Base-by-base conservation (phyloP, 129 eudicot species). In the Silybum marianum region DNA sequence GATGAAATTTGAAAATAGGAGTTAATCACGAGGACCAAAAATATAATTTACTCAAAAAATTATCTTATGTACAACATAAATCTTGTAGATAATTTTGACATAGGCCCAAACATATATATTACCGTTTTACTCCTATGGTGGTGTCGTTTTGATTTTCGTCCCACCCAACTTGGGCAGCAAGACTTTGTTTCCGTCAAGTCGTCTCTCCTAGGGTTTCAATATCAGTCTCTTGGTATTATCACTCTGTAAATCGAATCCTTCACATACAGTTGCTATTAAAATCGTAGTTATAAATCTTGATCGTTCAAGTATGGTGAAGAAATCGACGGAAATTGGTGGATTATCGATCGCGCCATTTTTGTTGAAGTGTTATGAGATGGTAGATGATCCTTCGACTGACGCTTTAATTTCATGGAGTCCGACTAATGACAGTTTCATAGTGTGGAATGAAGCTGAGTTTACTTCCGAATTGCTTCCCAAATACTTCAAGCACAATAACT, bases 331-430 rank as follows among this genome's bases (percentile, higher is more conserved):
- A 16, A 82, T 11, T 5, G 22, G 84, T 32, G 97, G 91, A 72
- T 54, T 75, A 10, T 83, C 90, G 13, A 75, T 91, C 42, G 84
- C 98, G 58, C 98, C 98, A 1, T 93, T 93, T 63, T 62, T 93
- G 87, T 79, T 82, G n/a, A 93, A 93, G 75, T 93, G 97, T 80
- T 93, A 90, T 72, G 98, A 93, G 83, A 88, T 93, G 97, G 97
- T 93, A 1, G 92, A 87, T 25, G 97, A 90, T 86, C 89, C 86
- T 24, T 75, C 90, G 0, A 93, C 95, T 6, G 81, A 93, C 66
- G 76, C 72, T 32, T 76, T 90, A 78, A 90, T 93, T 81, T 91
- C 97, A 8, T 93, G 98, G 98, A 87, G 88, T 72, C 77, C 86
- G 40, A 70, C 87, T 9, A 46, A 83, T 62, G 91, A 89, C 67